phyloP scores from a whole-genome alignment of 2,329 filamentous ascomycete species.

The Xenosphaeropsis pyriputrescens region DNA sequence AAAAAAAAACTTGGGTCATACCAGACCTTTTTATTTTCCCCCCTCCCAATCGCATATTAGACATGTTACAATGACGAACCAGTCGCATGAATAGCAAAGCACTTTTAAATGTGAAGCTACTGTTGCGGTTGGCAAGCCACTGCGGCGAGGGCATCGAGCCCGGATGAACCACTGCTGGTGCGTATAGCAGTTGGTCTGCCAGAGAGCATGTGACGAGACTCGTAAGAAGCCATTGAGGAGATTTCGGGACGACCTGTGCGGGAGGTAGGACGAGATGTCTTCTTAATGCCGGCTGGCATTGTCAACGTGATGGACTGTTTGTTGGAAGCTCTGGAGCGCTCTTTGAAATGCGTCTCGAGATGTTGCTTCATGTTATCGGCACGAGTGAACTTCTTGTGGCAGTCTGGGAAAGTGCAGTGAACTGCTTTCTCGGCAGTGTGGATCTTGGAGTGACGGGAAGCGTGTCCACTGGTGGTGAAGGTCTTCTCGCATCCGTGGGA shows the following conservation, averaged over 20 bases:
- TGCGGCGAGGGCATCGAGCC: not conserved
- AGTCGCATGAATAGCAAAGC: too few species aligned
- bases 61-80: too few species aligned
- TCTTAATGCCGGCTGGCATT: constrained; percentile 14
- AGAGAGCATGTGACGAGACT: not conserved
- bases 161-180: not conserved
- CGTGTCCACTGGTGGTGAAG: constrained; percentile 74
- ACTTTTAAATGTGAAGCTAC: too few species aligned
- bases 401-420: constrained; percentile 50
- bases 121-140: not conserved
- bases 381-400: constrained; percentile 67
- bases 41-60: too few species aligned
- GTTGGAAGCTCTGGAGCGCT: constrained; percentile 18
- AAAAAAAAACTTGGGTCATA: too few species aligned
- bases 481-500: constrained; percentile 60
- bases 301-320: constrained; percentile 15
- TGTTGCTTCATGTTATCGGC: constrained; percentile 85
- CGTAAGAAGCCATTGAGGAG: not conserved
- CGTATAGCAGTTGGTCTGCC: not conserved
- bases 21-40: too few species aligned
- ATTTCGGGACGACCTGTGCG: constrained; percentile 3
- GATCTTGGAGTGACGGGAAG: constrained; percentile 74
- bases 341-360: constrained; percentile 60
- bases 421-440: constrained; percentile 72
- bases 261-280: constrained; percentile 19